Evolutionary conservation across 345 rosid species (phyloP).

Genomic region (Alliaria petiolata): DNA sequence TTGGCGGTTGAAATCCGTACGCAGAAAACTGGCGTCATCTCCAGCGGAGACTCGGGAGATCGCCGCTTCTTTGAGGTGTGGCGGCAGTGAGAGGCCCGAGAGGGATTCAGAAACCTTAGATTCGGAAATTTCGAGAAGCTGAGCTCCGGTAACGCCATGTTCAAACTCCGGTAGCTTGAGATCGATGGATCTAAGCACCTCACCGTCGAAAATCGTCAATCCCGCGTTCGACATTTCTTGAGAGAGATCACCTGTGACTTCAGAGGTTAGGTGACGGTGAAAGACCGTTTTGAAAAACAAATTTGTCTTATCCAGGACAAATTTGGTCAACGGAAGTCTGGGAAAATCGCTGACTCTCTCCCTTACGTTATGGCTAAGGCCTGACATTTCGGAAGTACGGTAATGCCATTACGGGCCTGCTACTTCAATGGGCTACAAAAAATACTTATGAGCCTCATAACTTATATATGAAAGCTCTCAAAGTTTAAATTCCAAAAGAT

Average conservation of each 20-base stretch:
- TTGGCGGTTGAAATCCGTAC: slow-evolving; percentile 30
- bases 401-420: not conserved
- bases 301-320: too few species aligned
- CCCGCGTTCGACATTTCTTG: slow-evolving; percentile 59
- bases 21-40: slow-evolving; percentile 37
- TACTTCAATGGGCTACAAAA: not conserved
- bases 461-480: too few species aligned
- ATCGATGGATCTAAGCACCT: slow-evolving; percentile 50
- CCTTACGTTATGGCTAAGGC: not conserved
- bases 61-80: slow-evolving; percentile 46
- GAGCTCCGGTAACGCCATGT: slow-evolving; percentile 46
- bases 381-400: not conserved
- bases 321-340: slow-evolving; percentile 11
- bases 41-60: slow-evolving; percentile 40
- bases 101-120: slow-evolving; percentile 49
- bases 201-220: slow-evolving; percentile 61
- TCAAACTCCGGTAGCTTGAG: slow-evolving; percentile 37
- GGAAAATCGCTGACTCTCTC: slow-evolving; percentile 1
- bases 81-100: slow-evolving; percentile 61
- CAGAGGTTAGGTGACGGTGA: not conserved
- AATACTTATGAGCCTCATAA: not conserved
- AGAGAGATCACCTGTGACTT: slow-evolving; percentile 9
- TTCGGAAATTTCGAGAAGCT: slow-evolving; percentile 58
- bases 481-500: too few species aligned
- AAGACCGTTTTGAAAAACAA: slow-evolving; percentile 6